phyloP scores from a whole-genome alignment of 192 early-diverging fungal species.

The Umbelopsis isabellina region DNA sequence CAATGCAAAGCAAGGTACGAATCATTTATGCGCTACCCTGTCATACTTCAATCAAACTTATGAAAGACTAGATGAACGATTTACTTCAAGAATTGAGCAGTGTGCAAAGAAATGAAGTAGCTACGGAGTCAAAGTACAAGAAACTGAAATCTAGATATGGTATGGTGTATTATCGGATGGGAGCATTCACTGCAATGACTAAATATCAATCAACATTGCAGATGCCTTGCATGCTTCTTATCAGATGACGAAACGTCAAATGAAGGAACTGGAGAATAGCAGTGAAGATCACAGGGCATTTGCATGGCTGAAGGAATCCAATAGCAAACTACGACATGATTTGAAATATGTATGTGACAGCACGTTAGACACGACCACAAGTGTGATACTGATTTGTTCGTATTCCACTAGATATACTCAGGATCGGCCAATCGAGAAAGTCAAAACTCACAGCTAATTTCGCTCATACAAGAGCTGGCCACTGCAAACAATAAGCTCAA shows the following conservation, averaged over 20 bases:
- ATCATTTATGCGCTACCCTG: background rate
- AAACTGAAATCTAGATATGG: conserved; percentile 47
- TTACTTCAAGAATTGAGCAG: conserved; percentile 43
- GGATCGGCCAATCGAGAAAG: background rate
- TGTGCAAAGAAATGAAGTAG: conserved; percentile 37
- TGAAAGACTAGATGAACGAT: conserved; percentile 41
- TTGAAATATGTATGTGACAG: conserved; percentile 17
- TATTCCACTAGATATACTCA: background rate
- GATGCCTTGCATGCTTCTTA: conserved; percentile 35
- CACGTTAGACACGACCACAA: background rate
- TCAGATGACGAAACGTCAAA: conserved; percentile 37
- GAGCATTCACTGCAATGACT: background rate
- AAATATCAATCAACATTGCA: conserved; percentile 20
- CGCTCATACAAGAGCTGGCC: conserved; percentile 58
- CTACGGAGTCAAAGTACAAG: conserved; percentile 42
- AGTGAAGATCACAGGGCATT: conserved; percentile 23
- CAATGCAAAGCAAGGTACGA: conserved; percentile 31
- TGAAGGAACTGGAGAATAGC: conserved; percentile 8
- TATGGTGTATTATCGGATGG: conserved; percentile 16
- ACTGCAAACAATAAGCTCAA: conserved; percentile 57
- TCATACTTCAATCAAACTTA: background rate
- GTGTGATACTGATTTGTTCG: background rate
- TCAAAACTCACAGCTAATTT: conserved; percentile 52
- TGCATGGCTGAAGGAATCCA: conserved; percentile 26
- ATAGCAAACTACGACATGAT: conserved; percentile 27